Evolutionary conservation across 139 green algal species (phyloP).

Genomic region (Astrephomene gubernaculifera): DNA sequence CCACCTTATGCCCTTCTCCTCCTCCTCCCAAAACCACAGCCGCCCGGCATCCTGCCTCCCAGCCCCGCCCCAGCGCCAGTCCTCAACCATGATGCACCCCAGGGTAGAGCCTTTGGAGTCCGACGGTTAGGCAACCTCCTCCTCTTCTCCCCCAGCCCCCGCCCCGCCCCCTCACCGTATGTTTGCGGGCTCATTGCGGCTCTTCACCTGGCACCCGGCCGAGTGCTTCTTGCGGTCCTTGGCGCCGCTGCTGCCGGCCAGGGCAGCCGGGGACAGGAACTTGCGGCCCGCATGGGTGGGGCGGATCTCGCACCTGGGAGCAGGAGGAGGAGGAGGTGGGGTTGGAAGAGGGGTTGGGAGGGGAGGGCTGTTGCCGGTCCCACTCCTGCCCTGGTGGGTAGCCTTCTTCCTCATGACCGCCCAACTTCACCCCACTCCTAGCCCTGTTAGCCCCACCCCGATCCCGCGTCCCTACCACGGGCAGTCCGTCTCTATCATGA

Average conservation of each 20-base stretch:
- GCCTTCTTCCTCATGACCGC: too few species aligned
- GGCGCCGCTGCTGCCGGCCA: slow-evolving; percentile 39
- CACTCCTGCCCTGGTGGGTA: too few species aligned
- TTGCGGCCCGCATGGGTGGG: slow-evolving; percentile 49
- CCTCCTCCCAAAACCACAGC: too few species aligned
- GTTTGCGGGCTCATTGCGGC: slow-evolving; percentile 90
- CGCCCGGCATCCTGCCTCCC: too few species aligned
- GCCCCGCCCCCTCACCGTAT: slow-evolving; percentile 65
- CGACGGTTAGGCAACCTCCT: not conserved
- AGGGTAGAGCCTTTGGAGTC: not conserved
- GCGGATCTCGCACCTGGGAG: slow-evolving; percentile 57
- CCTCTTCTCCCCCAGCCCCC: too few species aligned
- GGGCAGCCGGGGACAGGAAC: not conserved
- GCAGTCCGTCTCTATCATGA: slow-evolving; percentile 93
- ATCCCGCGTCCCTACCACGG: slow-evolving; percentile 81
- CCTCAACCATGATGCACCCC: not conserved
- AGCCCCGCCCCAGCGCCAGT: too few species aligned
- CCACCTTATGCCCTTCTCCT: too few species aligned
- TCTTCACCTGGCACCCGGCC: slow-evolving; percentile 75
- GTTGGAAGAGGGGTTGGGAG: not conserved
- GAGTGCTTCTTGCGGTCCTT: slow-evolving; percentile 88
- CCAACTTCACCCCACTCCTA: too few species aligned
- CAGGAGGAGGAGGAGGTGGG: not conserved
- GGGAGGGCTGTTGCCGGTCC: too few species aligned
- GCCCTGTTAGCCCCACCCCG: too few species aligned